phyloP scores from a whole-genome alignment of 2,329 filamentous ascomycete genomes.

The Botrytis fragariae region DNA sequence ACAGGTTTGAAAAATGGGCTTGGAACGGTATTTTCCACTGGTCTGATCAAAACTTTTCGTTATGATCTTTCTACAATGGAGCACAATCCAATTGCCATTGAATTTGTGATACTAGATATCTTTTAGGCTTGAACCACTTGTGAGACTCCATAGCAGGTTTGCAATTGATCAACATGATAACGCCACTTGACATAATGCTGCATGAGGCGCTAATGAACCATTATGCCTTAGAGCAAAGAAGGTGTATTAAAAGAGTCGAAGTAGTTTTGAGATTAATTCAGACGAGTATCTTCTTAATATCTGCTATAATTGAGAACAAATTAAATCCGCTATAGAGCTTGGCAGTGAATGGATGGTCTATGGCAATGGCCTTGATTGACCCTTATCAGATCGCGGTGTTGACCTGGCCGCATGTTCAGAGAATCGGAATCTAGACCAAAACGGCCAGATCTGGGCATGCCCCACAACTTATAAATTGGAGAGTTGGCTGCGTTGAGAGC shows the following conservation, averaged over 20 bases:
- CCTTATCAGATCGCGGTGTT: not conserved
- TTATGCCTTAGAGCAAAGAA: not conserved
- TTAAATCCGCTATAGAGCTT: rapidly evolving
- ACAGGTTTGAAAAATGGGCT: not conserved
- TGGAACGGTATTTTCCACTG: not conserved
- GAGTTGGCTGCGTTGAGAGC: not conserved
- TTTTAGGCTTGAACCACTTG: not conserved
- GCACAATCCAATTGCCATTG: not conserved
- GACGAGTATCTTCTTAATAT: not conserved
- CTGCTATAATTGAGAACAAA: too few relatives aligned
- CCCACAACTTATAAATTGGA: not conserved
- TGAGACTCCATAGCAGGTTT: too few relatives aligned
- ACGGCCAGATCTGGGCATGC: too few relatives aligned
- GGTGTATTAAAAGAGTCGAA: not conserved
- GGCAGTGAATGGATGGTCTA: not conserved
- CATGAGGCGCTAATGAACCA: not conserved
- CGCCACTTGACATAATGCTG: not conserved
- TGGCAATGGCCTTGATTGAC: not conserved
- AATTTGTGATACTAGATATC: rapidly evolving
- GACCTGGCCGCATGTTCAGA: not conserved
- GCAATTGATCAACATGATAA: not conserved
- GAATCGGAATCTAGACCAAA: not conserved
- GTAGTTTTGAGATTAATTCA: not conserved
- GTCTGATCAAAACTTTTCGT: not conserved
- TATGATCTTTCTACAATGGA: not conserved